These are phyloP conservation scores for Leishmania martiniquensis DNA, from an alignment of 208 protist genomes.

Conservation along the genomic window DNA sequence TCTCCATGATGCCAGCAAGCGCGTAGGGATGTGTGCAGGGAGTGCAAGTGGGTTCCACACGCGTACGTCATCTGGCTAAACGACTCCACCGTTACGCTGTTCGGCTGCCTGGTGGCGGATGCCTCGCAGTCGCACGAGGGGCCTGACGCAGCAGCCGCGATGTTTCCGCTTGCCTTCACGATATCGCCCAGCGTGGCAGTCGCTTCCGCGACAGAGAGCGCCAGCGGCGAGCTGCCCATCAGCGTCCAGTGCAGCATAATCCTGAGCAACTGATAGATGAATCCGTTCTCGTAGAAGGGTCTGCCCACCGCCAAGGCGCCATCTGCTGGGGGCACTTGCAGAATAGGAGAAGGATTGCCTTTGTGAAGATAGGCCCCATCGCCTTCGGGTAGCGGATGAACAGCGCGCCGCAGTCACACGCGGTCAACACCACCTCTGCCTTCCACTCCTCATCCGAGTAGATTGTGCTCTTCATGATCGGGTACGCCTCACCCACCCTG, in stretches of 20 bases:
- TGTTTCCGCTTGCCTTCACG: constrained; percentile 37
- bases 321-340: constrained; percentile 63
- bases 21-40: constrained; percentile 44
- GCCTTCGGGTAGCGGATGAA: constrained; percentile 61
- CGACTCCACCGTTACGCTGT: constrained; percentile 37
- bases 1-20: constrained; percentile 4
- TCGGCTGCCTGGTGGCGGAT: constrained; percentile 22
- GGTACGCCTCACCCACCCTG: constrained; percentile 53
- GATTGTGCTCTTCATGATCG: constrained; percentile 71
- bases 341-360: constrained; percentile 53
- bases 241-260: constrained; percentile 60
- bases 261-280: constrained; percentile 60
- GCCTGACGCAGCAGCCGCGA: constrained; percentile 18
- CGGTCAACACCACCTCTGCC: constrained; percentile 33
- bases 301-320: constrained; percentile 32
- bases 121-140: constrained; percentile 34
- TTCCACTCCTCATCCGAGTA: constrained; percentile 59
- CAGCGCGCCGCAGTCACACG: constrained; percentile 43
- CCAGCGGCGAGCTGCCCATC: constrained; percentile 46
- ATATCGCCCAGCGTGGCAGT: constrained; percentile 35
- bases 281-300: constrained; percentile 49
- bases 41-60: constrained; percentile 41
- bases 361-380: constrained; percentile 56
- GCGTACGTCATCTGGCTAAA: constrained; percentile 33
- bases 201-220: constrained; percentile 50